These are phyloP conservation scores for Pseudogymnoascus verrucosus DNA, from an alignment of 2,329 filamentous ascomycete genomes.

Conservation along the genomic window DNA sequence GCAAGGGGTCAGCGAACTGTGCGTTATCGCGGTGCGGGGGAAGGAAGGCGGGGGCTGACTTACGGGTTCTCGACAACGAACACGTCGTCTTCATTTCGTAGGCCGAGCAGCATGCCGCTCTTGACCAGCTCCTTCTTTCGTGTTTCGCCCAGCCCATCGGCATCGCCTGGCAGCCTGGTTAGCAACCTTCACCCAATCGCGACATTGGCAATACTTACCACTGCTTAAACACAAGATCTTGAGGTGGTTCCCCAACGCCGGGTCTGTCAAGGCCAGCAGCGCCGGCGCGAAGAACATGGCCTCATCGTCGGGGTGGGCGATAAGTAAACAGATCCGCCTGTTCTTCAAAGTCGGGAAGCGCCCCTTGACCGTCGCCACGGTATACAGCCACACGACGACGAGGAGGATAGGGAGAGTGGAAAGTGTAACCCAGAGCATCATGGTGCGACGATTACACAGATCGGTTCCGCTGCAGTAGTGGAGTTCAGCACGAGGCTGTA, in stretches of 20 bases:
- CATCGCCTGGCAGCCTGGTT: slow-evolving; percentile 51
- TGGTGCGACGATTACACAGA: slow-evolving; percentile 7
- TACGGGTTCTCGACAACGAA: slow-evolving; percentile 75
- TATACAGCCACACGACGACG: slow-evolving; percentile 30
- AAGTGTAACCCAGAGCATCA: slow-evolving; percentile 14
- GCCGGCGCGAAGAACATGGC: slow-evolving; percentile 98
- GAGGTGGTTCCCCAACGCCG: slow-evolving; percentile 77
- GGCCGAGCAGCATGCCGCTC: slow-evolving; percentile 68
- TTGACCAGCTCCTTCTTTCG: slow-evolving; percentile 77
- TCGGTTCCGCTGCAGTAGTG: slow-evolving; percentile 3
- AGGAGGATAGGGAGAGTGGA: slow-evolving; percentile 34
- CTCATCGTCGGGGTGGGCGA: slow-evolving; percentile 96
- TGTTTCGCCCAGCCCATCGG: slow-evolving; percentile 76
- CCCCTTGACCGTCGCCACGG: slow-evolving; percentile 29
- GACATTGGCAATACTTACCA: slow-evolving; percentile 40
- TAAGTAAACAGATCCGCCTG: slow-evolving; percentile 85
- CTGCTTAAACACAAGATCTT: slow-evolving; percentile 91
- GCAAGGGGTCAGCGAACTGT: slow-evolving; percentile 1
- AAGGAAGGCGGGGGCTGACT: slow-evolving; percentile 23
- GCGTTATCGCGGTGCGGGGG: slow-evolving; percentile 10
- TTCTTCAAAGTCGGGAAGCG: slow-evolving; percentile 61
- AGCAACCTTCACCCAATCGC: slow-evolving; percentile 16
- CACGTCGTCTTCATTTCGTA: slow-evolving; percentile 68
- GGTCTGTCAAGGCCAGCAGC: slow-evolving; percentile 72
- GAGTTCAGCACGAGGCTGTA: slow-evolving; percentile 9